Evolutionary conservation across 1,284 basidiomycete genomes (phyloP).

Genomic region (Apiotrichum akiyoshidainum): DNA sequence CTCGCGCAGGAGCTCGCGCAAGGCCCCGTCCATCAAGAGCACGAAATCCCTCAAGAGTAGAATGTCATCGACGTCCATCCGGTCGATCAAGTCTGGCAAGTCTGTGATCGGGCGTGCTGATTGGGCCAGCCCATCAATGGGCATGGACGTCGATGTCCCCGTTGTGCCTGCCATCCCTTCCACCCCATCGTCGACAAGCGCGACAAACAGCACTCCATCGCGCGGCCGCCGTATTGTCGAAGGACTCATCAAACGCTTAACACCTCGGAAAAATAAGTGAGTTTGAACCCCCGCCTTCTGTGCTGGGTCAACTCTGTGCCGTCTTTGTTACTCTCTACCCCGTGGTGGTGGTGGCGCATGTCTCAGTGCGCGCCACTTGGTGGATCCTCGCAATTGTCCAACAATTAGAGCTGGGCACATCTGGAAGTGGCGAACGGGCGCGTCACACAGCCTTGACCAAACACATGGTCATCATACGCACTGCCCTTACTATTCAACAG

Average conservation of each 20-base stretch:
- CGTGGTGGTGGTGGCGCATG: background rate
- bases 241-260: conserved; percentile 10
- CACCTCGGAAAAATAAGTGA: conserved; percentile 6
- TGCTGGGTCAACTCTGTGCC: too few species aligned
- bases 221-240: conserved; percentile 9
- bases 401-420: too few species aligned
- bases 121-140: background rate
- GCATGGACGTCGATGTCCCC: conserved; percentile 3
- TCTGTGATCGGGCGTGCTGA: background rate
- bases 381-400: too few species aligned
- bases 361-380: too few species aligned
- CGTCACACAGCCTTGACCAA: too few species aligned
- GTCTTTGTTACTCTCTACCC: background rate
- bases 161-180: background rate
- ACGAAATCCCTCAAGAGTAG: background rate
- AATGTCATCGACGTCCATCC: background rate
- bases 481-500: too few species aligned
- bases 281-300: background rate
- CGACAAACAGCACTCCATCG: background rate
- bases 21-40: conserved; percentile 1
- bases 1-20: background rate
- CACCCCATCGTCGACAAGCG: background rate
- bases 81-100: conserved; percentile 9
- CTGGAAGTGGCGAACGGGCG: too few species aligned
- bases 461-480: too few species aligned